Base-by-base conservation (phyloP, 1,284 basidiomycete species). In the Trametes polyzona region DNA sequence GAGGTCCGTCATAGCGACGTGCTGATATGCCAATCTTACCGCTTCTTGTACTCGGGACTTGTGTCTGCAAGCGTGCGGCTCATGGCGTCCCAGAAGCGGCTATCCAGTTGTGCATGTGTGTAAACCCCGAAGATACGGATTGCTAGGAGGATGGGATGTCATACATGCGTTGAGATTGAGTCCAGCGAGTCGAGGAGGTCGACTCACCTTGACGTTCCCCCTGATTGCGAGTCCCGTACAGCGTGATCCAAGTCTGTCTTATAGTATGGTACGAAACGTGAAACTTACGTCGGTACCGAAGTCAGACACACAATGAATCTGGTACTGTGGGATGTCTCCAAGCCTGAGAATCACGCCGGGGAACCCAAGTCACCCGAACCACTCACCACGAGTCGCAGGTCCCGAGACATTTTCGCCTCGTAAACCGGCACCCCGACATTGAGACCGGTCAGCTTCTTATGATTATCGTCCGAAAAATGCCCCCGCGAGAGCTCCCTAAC, bases 401-500 rank as follows among this genome's bases (percentile, higher is more conserved):
- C 82, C 0, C 76, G 63, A 0, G 80, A 82, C 74, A 86, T 78
- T 65, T 82, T 84, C 0, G 85, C 86, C 62, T 83, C 81, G 44
- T 77, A 87, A 1, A 87, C 78, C 0, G 83, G 82, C 2, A 86
- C 66, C 0, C 77, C 78, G 3, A 67, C 68, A 17, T 72, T 65
- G 0, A 69, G 55, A 1, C 73, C 75, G 36, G 74, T 79, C 14
- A 87, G 68, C 12, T 73, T 67, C 65, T 82, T 84, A 52, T 86
- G 82, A 50, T 87, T 87, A 46, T 83, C 79, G 2, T 73, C 71
- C 0, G 84, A 85, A 61, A 87, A 86, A 51, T 80, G 75, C 0
- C 85, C 84, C 2, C 77, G 75, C 0, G 84, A 86, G 12, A 87
- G 74, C 52, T 86, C 80, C 57, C 84, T 86, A 51, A 10, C n/a